Evolutionary conservation across 139 green algal species (phyloP).

Genomic region (Pseudopediastrum boryanum): DNA sequence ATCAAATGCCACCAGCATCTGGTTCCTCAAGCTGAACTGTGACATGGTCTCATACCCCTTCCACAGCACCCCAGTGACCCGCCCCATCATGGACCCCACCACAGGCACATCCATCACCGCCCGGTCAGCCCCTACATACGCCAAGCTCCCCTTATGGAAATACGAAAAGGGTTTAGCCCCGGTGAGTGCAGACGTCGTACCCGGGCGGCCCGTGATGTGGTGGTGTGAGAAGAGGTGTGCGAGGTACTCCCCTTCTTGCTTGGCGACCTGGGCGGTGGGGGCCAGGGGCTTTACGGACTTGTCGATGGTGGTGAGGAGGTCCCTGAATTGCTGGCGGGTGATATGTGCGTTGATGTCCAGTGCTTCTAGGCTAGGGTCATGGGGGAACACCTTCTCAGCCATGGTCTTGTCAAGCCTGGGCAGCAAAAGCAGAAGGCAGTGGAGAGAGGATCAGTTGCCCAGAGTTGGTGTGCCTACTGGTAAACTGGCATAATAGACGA

Average conservation of each 20-base stretch:
- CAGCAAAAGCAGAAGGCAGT: not conserved
- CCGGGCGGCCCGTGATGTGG: constrained; percentile 4
- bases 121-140: constrained; percentile 86
- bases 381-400: too few relatives aligned
- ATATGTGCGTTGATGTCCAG: too few relatives aligned
- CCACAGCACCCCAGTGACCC: constrained; percentile 78
- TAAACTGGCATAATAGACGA: too few relatives aligned
- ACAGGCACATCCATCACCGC: constrained; percentile 90
- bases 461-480: too few relatives aligned
- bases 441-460: not conserved
- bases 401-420: not conserved
- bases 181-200: not conserved
- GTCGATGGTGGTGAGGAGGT: constrained; percentile 71
- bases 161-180: constrained; percentile 38
- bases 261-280: constrained; percentile 78
- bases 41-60: constrained; percentile 51
- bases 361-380: too few relatives aligned
- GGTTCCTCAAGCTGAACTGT: constrained; percentile 64
- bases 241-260: constrained; percentile 85
- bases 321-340: constrained; percentile 58
- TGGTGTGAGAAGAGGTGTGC: constrained; percentile 42
- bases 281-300: constrained; percentile 65
- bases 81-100: constrained; percentile 66
- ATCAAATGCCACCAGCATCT: constrained; percentile 78
- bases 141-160: constrained; percentile 75